Conservation (phyloP, 2,329 filamentous ascomycete species). For the Colletotrichum camelliae region DNA sequence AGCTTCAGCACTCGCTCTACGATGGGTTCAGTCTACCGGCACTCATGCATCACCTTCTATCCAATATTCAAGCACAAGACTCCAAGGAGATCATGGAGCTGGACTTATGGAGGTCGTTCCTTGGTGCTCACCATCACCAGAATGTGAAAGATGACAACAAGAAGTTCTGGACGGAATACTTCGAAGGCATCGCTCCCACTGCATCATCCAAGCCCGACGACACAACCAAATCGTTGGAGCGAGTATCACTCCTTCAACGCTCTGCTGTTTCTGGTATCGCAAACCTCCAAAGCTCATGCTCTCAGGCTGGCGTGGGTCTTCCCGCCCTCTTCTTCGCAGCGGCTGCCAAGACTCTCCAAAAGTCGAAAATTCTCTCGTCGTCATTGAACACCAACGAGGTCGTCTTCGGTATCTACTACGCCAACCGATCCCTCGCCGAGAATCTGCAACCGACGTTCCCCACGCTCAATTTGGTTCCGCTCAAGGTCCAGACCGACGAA, state of each 20-base stretch:
- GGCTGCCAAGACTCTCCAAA: slow-evolving; percentile 55
- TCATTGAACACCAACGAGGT: slow-evolving; percentile 42
- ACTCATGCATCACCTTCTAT: slow-evolving; percentile 50
- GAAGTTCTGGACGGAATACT: slow-evolving; percentile 4
- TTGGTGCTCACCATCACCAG: neutral
- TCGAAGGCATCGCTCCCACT: slow-evolving; percentile 32
- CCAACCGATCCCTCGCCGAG: slow-evolving; percentile 69
- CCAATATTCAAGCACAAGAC: neutral
- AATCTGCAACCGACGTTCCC: slow-evolving; percentile 62
- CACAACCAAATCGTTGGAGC: slow-evolving; percentile 29
- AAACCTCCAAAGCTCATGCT: slow-evolving; percentile 40
- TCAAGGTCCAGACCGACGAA: slow-evolving; percentile 56
- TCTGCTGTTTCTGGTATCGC: slow-evolving; percentile 46
- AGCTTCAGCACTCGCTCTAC: slow-evolving; percentile 87
- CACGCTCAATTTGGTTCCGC: slow-evolving; percentile 79
- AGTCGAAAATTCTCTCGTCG: neutral
- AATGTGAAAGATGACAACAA: neutral
- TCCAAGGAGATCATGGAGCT: neutral
- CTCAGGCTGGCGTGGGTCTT: slow-evolving; percentile 60
- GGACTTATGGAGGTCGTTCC: neutral
- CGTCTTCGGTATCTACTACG: slow-evolving; percentile 81
- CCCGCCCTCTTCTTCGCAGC: slow-evolving; percentile 80
- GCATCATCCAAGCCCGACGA: slow-evolving; percentile 12
- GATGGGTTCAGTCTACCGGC: slow-evolving; percentile 80
- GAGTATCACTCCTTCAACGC: slow-evolving; percentile 47